A percentile compares a stretch with the other conserved stretches of the same genome.
Evolutionary conservation across 176 grass and related monocot species (phyloP).

Genomic region (Tuctoria greenei): DNA sequence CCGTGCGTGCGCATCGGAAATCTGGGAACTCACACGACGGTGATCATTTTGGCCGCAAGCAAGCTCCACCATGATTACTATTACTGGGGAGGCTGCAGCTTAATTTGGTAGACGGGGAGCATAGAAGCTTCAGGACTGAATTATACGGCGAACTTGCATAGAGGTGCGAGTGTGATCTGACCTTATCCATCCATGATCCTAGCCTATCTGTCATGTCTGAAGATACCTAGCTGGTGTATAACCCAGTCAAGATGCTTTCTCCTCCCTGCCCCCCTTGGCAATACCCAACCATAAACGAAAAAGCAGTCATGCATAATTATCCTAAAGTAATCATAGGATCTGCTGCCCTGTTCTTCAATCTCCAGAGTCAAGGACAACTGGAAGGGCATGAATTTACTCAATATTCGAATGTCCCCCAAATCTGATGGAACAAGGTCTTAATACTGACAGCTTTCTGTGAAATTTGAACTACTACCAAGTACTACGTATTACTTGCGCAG

Average conservation of each 20-base stretch:
- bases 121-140: conserved; percentile 10
- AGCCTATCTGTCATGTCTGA: conserved; percentile 40
- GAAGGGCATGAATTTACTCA: not conserved
- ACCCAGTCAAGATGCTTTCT: conserved; percentile 18
- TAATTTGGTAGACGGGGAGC: not conserved
- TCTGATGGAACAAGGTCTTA: not conserved
- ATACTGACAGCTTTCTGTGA: not conserved
- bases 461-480: too few species aligned
- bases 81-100: conserved; percentile 11
- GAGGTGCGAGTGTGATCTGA: not conserved
- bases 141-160: not conserved
- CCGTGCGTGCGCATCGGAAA: conserved; percentile 4
- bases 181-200: not conserved
- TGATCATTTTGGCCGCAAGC: not conserved
- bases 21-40: conserved; percentile 6
- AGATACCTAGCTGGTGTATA: not conserved
- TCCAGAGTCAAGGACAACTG: too few species aligned
- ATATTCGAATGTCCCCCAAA: too few species aligned
- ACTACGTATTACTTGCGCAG: not conserved
- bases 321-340: not conserved
- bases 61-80: conserved; percentile 15
- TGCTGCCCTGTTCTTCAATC: not conserved
- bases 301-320: not conserved
- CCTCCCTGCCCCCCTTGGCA: not conserved
- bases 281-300: too few species aligned